phyloP scores from a whole-genome alignment of 1,139 yeast genomes.

The Protomyces inundatus region DNA sequence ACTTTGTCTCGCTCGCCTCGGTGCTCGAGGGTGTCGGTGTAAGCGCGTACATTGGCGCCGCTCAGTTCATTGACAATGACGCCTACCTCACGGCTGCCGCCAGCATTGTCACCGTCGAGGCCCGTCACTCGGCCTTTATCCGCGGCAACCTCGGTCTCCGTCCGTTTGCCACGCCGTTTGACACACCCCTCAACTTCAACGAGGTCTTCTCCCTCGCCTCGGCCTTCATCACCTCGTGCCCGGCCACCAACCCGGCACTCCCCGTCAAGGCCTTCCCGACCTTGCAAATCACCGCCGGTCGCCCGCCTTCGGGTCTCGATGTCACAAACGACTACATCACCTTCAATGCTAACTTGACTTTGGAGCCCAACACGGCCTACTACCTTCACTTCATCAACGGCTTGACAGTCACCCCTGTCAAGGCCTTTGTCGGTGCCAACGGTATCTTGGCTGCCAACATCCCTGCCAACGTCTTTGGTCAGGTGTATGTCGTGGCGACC shows the following conservation, averaged over 20 bases:
- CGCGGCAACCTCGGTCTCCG: conserved; percentile 27
- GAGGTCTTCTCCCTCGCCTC: conserved; percentile 28
- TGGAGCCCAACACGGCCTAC: conserved; percentile 21
- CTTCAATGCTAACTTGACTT: conserved; percentile 12
- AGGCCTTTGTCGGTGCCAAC: conserved; percentile 24
- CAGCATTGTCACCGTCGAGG: conserved; percentile 31
- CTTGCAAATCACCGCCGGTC: conserved; percentile 26
- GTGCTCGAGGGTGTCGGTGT: conserved; percentile 31
- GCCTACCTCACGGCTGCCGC: conserved; percentile 31
- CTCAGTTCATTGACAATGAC: conserved; percentile 12
- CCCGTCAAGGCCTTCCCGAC: conserved; percentile 32
- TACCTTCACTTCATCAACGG: conserved; percentile 30
- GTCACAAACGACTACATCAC: conserved; percentile 19
- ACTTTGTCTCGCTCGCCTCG: conserved; percentile 31
- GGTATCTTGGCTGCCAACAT: conserved; percentile 24
- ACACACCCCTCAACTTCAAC: conserved; percentile 28
- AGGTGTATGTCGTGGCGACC: conserved; percentile 30
- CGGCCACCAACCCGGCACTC: conserved; percentile 29
- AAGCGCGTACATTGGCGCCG: conserved; percentile 32
- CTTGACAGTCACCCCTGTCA: conserved; percentile 14
- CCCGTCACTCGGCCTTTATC: conserved; percentile 30
- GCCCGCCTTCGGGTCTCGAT: conserved; percentile 11
- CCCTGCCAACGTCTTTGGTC: conserved; percentile 28
- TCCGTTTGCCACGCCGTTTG: conserved; percentile 26
- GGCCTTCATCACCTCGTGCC: conserved; percentile 31